Evolutionary conservation across 768 basidiomycete genomes (phyloP).

Genomic region (Ramaria rubella): DNA sequence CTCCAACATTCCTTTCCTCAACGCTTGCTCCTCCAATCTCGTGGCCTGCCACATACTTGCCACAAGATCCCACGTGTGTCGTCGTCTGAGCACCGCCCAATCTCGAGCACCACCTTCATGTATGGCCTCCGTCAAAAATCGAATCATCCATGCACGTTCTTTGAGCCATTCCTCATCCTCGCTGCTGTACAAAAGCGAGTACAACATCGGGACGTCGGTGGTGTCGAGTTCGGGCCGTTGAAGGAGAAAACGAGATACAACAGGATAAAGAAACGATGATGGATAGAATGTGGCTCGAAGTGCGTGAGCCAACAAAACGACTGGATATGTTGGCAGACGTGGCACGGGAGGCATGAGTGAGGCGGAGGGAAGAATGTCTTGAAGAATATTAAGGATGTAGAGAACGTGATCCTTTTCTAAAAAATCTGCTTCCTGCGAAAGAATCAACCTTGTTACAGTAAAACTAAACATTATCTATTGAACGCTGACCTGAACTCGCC

Average conservation of each 20-base stretch:
- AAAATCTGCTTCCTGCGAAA: conserved; percentile 48
- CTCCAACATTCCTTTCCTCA: conserved; percentile 61
- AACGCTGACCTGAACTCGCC: conserved; percentile 55
- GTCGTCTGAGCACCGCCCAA: conserved; percentile 71
- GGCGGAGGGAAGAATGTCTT: conserved; percentile 44
- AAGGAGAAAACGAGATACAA: conserved; percentile 80
- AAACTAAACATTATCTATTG: not conserved
- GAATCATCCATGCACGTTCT: conserved; percentile 85
- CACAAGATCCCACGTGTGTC: conserved; percentile 85
- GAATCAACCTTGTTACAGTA: not conserved
- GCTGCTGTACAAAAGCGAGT: conserved; percentile 76
- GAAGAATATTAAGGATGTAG: conserved; percentile 62
- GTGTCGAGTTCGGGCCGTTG: conserved; percentile 80
- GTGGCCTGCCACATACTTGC: conserved; percentile 64
- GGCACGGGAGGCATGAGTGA: conserved; percentile 11
- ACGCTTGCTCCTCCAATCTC: conserved; percentile 46
- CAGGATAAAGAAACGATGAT: conserved; percentile 80
- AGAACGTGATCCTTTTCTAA: conserved; percentile 72
- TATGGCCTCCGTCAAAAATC: conserved; percentile 78
- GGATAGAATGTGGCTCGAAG: conserved; percentile 81
- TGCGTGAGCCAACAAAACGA: conserved; percentile 78
- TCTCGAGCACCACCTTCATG: conserved; percentile 50
- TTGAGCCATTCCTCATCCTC: conserved; percentile 69
- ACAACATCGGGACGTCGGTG: conserved; percentile 86
- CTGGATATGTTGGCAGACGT: conserved; percentile 63